phyloP scores from a whole-genome alignment of 2,329 filamentous ascomycete species.

The Fusarium cicatricum region DNA sequence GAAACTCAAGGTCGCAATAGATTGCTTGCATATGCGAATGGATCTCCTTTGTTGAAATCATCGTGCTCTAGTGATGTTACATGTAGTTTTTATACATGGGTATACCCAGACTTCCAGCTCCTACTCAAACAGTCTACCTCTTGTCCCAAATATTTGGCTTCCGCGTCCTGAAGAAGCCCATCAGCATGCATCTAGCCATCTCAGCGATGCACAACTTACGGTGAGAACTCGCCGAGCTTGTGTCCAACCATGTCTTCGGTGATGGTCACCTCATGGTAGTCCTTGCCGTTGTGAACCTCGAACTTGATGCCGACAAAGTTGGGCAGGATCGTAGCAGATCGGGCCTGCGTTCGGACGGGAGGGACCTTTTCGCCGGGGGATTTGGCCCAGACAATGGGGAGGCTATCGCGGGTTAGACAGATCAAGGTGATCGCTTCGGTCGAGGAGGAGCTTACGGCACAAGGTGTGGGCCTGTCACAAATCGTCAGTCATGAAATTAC shows the following conservation, averaged over 20 bases:
- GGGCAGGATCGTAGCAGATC: slow-evolving; percentile 87
- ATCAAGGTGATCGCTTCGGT: slow-evolving; percentile 10
- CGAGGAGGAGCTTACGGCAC: slow-evolving; percentile 56
- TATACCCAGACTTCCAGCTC: slow-evolving; percentile 32
- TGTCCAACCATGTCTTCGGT: slow-evolving; percentile 97
- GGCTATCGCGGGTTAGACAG: slow-evolving; percentile 51
- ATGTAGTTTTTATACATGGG: slow-evolving; percentile 43
- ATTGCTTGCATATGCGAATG: slow-evolving; percentile 22
- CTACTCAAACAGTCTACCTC: slow-evolving; percentile 40
- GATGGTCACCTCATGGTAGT: slow-evolving; percentile 81
- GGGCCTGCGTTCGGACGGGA: slow-evolving; percentile 86
- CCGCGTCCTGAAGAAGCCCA: slow-evolving; percentile 55
- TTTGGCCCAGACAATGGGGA: slow-evolving; percentile 69
- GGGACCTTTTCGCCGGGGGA: slow-evolving; percentile 68
- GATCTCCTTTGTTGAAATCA: slow-evolving; percentile 20
- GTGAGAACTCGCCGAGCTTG: slow-evolving; percentile 91
- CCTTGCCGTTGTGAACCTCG: slow-evolving; percentile 91
- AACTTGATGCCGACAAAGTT: slow-evolving; percentile 92
- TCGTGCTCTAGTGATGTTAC: slow-evolving; percentile 42
- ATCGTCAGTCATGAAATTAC: slow-evolving; percentile 31
- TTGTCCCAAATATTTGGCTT: slow-evolving; percentile 65
- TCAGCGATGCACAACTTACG: slow-evolving; percentile 65
- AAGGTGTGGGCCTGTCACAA: slow-evolving; percentile 57
- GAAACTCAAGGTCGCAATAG: slow-evolving; percentile 25
- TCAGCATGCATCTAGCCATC: slow-evolving; percentile 4